phyloP scores from a whole-genome alignment of 106 monocot species.

The Platanthera zijinensis region DNA sequence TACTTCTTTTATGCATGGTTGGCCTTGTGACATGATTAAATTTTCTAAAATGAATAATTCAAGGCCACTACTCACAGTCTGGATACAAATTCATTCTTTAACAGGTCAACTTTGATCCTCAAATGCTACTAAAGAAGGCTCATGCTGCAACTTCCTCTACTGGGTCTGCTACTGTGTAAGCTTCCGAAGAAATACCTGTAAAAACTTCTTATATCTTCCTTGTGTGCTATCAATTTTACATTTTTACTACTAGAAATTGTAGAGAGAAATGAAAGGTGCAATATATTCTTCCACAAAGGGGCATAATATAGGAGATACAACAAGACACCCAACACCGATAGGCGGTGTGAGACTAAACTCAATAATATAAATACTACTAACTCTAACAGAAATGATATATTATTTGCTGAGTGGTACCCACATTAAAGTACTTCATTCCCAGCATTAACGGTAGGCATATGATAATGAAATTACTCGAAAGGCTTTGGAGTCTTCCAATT shows the following conservation, averaged over 20 bases:
- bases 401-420: not conserved
- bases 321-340: too few species aligned
- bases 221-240: not conserved
- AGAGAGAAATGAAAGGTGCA: too few species aligned
- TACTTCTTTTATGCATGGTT: not conserved
- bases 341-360: too few species aligned
- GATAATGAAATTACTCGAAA: not conserved
- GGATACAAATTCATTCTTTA: not conserved
- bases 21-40: not conserved
- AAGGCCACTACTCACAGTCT: not conserved
- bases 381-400: not conserved
- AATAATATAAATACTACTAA: too few species aligned
- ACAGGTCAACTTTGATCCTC: slow-evolving; percentile 77
- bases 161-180: slow-evolving; percentile 90
- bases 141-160: slow-evolving; percentile 75
- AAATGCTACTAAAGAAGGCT: slow-evolving; percentile 65
- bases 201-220: not conserved
- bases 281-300: too few species aligned
- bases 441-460: not conserved
- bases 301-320: too few species aligned
- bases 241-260: not conserved
- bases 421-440: not conserved
- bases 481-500: not conserved
- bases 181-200: not conserved
- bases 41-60: not conserved